Base-by-base conservation (phyloP, 345 rosid genomes). In the Schrenkiella parvula region DNA sequence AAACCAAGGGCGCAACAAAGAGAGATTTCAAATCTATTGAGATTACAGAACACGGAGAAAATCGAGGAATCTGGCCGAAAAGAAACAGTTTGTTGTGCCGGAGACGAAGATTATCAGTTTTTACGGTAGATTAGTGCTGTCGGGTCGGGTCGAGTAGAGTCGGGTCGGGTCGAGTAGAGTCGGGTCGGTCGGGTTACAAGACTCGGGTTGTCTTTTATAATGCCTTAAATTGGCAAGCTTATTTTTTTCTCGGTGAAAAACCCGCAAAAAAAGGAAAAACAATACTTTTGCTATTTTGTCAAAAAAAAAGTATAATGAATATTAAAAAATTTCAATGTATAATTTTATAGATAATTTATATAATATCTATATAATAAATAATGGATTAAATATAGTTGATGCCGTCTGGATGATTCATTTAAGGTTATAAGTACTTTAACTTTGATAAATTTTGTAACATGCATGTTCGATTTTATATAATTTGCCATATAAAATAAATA, bases 41-140 rank as follows among this genome's bases (percentile, higher is more conserved):
- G 32, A 57, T 29, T 64, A 64, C 67, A 71, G 48, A 57, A 50
- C 47, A 54, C 71, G 62, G 71, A 70, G 76, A 76, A 55, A 64
- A 44, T 68, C 74, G 74, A 68, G 70, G 75, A 57, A 76, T 70
- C 67, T 70, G 47, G 72, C 52, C 47, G 21, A 64, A 22, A 66
- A 64, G 19, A 53, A 70, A 56, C 44, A 76, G 56, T 52, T 37
- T 68, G 53, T 62, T 61, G 51, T 68, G 74, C 73, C 56, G 66
- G 75, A 63, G 71, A 70, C 53, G 75, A 76, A 31, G 58, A 35
- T 69, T 34, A 48, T 61, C 58, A 43, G 3, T 14, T 60, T 51
- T 44, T 61, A 62, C 75, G 71, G 50, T 12, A 23, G 55, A 12
- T 50, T 50, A 23, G 29, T n/a, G 4, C 15, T 50, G 18, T 35